A percentile compares a stretch with the other conserved stretches of the same genome.
These are phyloP conservation scores for Tausonia pullulans DNA, from an alignment of 1,284 basidiomycete genomes.

Conservation along the genomic window DNA sequence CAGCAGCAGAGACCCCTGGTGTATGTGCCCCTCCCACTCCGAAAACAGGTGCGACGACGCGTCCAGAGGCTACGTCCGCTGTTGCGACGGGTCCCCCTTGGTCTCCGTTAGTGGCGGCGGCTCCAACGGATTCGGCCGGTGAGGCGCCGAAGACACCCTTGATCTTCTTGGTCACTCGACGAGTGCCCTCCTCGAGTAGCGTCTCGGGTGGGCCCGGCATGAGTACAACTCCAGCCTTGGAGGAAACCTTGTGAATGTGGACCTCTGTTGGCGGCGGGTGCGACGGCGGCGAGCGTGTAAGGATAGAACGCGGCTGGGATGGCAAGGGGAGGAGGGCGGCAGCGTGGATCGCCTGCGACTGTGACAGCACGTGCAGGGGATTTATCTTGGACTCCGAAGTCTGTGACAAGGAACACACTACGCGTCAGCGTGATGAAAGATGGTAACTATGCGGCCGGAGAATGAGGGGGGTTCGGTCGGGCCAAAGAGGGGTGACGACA, in stretches of 20 bases:
- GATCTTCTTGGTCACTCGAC: not conserved
- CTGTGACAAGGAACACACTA: not conserved
- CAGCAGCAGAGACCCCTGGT: too few species aligned
- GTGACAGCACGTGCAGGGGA: constrained; percentile 12
- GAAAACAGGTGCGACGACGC: not conserved
- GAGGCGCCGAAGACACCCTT: not conserved
- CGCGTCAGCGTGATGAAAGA: too few species aligned
- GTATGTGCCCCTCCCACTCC: not conserved
- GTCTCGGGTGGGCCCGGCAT: not conserved
- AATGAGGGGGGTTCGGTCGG: too few species aligned
- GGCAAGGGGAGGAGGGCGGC: not conserved
- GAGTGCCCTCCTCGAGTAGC: not conserved
- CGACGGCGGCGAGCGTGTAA: constrained; percentile 1
- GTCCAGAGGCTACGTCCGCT: not conserved
- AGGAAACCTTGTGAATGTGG: constrained; percentile 5
- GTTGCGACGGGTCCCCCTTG: too few species aligned
- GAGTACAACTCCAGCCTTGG: constrained; percentile 2
- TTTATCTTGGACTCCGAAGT: not conserved
- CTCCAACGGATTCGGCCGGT: too few species aligned
- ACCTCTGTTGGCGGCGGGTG: constrained; percentile 4
- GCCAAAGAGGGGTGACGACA: too few species aligned
- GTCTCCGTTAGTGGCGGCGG: too few species aligned
- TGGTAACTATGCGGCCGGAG: too few species aligned
- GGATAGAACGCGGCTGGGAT: not conserved
- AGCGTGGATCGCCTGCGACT: constrained; percentile 11